A percentile compares a stretch with the other conserved stretches of the same genome.
phyloP scores from a whole-genome alignment of 352 stramenopile genomes.

The Pythium dissimile region DNA sequence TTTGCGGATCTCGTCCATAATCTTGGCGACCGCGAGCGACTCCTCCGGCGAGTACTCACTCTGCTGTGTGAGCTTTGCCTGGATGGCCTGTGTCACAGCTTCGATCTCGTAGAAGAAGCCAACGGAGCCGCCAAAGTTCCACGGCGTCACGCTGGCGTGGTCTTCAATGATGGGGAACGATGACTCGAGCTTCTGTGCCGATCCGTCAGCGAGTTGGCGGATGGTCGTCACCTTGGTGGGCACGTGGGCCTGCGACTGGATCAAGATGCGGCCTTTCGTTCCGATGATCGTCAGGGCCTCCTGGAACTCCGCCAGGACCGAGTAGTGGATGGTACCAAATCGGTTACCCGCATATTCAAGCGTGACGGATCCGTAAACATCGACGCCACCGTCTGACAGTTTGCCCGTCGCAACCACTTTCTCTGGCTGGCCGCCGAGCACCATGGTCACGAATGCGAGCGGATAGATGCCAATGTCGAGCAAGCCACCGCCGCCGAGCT shows the following conservation, averaged over 20 bases:
- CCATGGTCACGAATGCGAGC: conserved; percentile 62
- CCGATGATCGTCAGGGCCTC: conserved; percentile 80
- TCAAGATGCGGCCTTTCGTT: conserved; percentile 58
- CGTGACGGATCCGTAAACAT: conserved; percentile 48
- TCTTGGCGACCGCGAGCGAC: conserved; percentile 51
- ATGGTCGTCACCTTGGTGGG: conserved; percentile 44
- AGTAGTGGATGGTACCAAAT: conserved; percentile 57
- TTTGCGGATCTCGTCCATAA: conserved; percentile 75
- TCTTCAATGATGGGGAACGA: conserved; percentile 42
- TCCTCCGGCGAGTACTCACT: conserved; percentile 56
- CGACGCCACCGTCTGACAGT: conserved; percentile 44
- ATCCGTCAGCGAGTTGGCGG: conserved; percentile 28
- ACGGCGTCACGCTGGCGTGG: conserved; percentile 27
- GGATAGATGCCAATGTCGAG: conserved; percentile 81
- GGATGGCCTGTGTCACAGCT: conserved; percentile 58
- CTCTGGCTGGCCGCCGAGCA: conserved; percentile 45
- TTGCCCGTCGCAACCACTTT: conserved; percentile 46
- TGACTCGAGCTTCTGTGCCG: conserved; percentile 28
- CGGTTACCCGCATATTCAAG: conserved; percentile 44
- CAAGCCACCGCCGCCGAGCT: conserved; percentile 67
- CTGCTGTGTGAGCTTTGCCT: conserved; percentile 39
- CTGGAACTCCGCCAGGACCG: conserved; percentile 44
- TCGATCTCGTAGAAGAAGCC: conserved; percentile 83
- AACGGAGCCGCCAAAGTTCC: conserved; percentile 61
- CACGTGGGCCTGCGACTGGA: conserved; percentile 58